phyloP scores from a whole-genome alignment of 1,284 basidiomycete genomes.

The Fomitopsis betulina region DNA sequence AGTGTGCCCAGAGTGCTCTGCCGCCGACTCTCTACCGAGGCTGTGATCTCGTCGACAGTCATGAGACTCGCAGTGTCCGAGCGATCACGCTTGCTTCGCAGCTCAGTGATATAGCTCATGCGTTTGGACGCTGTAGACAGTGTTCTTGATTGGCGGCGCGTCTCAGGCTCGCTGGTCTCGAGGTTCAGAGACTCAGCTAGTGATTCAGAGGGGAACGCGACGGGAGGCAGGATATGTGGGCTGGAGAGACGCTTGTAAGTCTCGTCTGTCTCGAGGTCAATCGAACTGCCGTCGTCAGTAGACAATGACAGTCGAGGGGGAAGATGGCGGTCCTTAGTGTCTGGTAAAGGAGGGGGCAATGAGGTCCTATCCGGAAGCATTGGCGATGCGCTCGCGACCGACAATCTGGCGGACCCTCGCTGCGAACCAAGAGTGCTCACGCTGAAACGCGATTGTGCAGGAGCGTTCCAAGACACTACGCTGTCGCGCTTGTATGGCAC shows the following conservation, averaged over 20 bases:
- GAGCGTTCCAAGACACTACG: constrained; percentile 33
- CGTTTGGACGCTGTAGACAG: constrained; percentile 59
- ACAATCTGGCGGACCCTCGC: constrained; percentile 39
- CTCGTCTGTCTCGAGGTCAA: constrained; percentile 14
- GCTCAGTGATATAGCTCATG: constrained; percentile 74
- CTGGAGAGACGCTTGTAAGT: constrained; percentile 23
- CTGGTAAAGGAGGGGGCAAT: constrained; percentile 22
- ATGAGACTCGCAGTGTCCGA: constrained; percentile 90
- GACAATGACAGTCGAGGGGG: constrained; percentile 61
- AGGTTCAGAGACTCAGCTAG: constrained; percentile 74
- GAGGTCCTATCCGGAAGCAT: constrained; percentile 14
- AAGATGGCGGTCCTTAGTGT: constrained; percentile 25
- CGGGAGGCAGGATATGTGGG: constrained; percentile 74
- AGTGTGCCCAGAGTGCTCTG: constrained; percentile 48
- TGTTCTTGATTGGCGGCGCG: constrained; percentile 32
- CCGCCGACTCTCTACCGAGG: constrained; percentile 87
- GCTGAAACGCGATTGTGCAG: constrained; percentile 55
- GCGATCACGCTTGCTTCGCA: constrained; percentile 75
- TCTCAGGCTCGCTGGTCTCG: constrained; percentile 32
- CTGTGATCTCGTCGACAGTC: constrained; percentile 97
- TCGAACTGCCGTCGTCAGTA: constrained; percentile 43
- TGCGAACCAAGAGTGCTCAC: constrained; percentile 63
- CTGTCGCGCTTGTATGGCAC: constrained; percentile 28
- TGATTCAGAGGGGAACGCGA: constrained; percentile 74
- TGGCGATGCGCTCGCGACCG: constrained; percentile 41